phyloP scores from a whole-genome alignment of 116 monocot genomes.

The Posidonia oceanica region DNA sequence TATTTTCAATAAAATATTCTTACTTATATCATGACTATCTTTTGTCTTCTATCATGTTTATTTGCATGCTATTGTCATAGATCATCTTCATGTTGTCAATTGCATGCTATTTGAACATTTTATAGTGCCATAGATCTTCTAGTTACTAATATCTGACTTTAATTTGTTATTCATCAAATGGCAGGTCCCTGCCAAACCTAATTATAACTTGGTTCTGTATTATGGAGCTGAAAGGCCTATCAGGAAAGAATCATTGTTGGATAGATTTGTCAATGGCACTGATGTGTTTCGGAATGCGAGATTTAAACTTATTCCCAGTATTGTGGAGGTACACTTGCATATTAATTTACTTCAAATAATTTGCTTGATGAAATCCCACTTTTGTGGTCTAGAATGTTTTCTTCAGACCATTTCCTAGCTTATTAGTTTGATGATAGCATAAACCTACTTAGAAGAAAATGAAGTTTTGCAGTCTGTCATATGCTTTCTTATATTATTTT shows the following conservation, averaged over 20 bases:
- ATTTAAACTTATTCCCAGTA: conserved; percentile 96
- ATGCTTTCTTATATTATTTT: no score
- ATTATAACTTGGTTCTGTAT: conserved; percentile 83
- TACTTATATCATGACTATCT: no score
- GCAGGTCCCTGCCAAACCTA: conserved; percentile 88
- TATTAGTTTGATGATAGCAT: no score
- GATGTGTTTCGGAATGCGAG: conserved; percentile 76
- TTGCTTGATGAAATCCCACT: background rate
- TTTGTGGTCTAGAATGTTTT: no score
- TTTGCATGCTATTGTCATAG: no score
- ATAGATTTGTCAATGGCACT: conserved; percentile 71
- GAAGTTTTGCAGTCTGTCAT: no score
- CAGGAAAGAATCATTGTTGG: conserved; percentile 68
- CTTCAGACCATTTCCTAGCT: no score
- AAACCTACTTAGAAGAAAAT: no score
- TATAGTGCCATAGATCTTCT: background rate
- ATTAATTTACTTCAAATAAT: background rate
- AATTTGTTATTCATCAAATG: background rate
- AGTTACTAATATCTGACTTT: conserved; percentile 1
- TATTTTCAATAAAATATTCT: no score
- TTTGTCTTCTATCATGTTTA: no score
- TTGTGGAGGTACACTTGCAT: conserved; percentile 52
- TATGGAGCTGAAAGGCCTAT: conserved; percentile 79
- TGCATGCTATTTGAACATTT: no score
- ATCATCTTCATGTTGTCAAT: no score